Evolutionary conservation across 1,139 yeast genomes (phyloP), one percentile per base, ranked within the genome.

Genomic region (Suhomyces kunorum): DNA sequence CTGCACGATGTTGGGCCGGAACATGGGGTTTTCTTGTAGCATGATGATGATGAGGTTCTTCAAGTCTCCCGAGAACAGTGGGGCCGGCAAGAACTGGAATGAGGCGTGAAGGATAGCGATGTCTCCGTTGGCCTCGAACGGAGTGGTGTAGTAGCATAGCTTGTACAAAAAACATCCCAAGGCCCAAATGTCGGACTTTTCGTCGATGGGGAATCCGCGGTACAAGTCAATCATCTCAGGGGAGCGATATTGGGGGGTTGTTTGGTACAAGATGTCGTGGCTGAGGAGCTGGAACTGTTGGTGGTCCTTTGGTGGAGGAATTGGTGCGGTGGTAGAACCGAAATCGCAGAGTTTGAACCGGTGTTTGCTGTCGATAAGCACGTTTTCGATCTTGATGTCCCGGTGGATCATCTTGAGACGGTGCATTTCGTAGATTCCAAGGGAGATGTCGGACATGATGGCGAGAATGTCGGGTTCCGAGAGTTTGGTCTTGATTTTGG

Each of bases 1-100:
- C 47, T 90, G 98, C 46, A 82, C 87, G 22, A 89, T 83, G 58
- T 88, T 92, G 7, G 98, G 98, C 51, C 98, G 74, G 49, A 78
- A 74, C 13, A 78, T 59, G 4, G 98, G 96, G 50, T 83, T 86
- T 46, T 84, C 92, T 45, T 84, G 84, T 32, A 87, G 68, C 80
- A 85, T 76, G 20, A 83, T 87, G n/a, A 84, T 77, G 32, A 90
- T 83, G 53, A 92, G 65, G 55, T 84, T 84, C 55, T 80, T 83
- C 51, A 85, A 63, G 46, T 81, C 80, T 2, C 84, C 76, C 3
- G 86, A 77, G 51, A 68, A 84, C 18, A 58, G 61, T 0, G 87
- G 87, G 7, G 56, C 48, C 1, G 69, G 66, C 2, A 84, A 85
- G 47, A 83, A 83, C 44, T 77, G 80, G 52, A 71, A 84, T 15